phyloP scores from a whole-genome alignment of 345 rosid species.

The Stellera chamaejasme region DNA sequence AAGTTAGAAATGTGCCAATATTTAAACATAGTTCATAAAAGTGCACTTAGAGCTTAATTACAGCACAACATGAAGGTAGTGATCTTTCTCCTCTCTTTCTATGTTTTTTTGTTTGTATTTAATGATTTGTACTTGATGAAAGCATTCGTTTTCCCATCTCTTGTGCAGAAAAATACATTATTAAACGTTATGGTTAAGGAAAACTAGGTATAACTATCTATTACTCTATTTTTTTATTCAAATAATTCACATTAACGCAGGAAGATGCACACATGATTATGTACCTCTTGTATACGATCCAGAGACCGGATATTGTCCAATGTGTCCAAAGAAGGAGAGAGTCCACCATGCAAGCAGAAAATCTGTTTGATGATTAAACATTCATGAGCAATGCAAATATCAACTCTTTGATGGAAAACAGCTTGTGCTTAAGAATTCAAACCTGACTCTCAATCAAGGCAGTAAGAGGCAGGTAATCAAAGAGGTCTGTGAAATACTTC shows the following conservation, averaged over 20 bases:
- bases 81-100: too few relatives aligned
- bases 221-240: background rate
- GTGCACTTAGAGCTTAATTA: too few relatives aligned
- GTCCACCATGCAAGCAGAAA: slow-evolving; percentile 90
- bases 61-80: too few relatives aligned
- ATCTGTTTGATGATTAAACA: slow-evolving; percentile 19
- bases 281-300: slow-evolving; percentile 88
- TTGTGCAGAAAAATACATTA: background rate
- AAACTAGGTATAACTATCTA: background rate
- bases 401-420: background rate
- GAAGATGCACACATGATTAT: background rate
- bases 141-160: background rate
- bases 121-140: too few relatives aligned
- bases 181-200: background rate
- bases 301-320: slow-evolving; percentile 74
- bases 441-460: slow-evolving; percentile 64
- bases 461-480: slow-evolving; percentile 52
- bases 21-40: background rate
- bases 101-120: too few relatives aligned
- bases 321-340: slow-evolving; percentile 81
- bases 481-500: slow-evolving; percentile 55
- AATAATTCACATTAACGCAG: background rate
- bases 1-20: background rate
- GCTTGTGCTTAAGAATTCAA: slow-evolving; percentile 7
- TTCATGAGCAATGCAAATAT: slow-evolving; percentile 10